Evolutionary conservation across 208 protist species (phyloP).

Genomic region (Trypanosomatidae sp.): DNA sequence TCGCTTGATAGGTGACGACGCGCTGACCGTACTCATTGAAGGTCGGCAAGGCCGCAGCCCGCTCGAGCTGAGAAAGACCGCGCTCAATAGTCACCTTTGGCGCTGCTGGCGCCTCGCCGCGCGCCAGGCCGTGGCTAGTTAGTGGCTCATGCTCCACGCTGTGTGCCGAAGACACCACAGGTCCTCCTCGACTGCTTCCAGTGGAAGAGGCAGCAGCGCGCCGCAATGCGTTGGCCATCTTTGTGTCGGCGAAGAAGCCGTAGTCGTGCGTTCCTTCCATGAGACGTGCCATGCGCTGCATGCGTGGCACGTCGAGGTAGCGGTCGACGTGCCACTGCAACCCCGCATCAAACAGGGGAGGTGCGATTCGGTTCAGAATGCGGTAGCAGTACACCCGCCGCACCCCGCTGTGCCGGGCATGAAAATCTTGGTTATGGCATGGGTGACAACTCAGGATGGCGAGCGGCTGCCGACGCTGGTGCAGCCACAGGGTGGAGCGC

Average conservation of each 20-base stretch:
- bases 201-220: constrained; percentile 40
- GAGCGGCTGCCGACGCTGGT: constrained; percentile 69
- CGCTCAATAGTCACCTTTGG: constrained; percentile 63
- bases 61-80: constrained; percentile 62
- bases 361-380: constrained; percentile 89
- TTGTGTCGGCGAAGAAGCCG: constrained; percentile 85
- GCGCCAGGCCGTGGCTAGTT: constrained; percentile 29
- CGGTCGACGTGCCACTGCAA: constrained; percentile 90
- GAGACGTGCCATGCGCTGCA: constrained; percentile 70
- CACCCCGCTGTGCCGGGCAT: constrained; percentile 79
- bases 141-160: constrained; percentile 55
- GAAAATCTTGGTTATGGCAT: constrained; percentile 80
- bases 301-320: constrained; percentile 75
- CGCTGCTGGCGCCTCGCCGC: constrained; percentile 35
- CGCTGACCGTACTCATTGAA: constrained; percentile 83
- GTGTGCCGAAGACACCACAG: constrained; percentile 37
- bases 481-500: constrained; percentile 81
- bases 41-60: constrained; percentile 75
- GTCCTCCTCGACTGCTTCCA: constrained; percentile 6
- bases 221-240: constrained; percentile 83
- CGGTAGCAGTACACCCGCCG: constrained; percentile 88
- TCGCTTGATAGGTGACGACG: constrained; percentile 59
- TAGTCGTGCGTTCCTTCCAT: constrained; percentile 85
- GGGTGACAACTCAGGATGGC: constrained; percentile 74
- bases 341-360: constrained; percentile 83